Conservation (phyloP, 352 stramenopile genomes). For the Phytopythium chamaehyphon region DNA sequence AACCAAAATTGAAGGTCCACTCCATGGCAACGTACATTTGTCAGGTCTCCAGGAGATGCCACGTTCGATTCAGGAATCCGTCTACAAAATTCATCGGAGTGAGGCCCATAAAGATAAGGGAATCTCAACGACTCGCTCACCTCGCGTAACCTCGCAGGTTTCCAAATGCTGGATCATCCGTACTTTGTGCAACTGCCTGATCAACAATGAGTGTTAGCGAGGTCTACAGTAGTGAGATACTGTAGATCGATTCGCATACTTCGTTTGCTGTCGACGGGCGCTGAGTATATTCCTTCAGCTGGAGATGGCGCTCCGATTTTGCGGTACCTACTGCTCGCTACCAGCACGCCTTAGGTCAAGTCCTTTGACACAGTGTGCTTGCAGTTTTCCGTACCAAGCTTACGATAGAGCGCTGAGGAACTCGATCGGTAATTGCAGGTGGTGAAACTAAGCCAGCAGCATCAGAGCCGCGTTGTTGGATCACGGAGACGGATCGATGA, state of each 20-base stretch:
- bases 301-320: slow-evolving; percentile 3
- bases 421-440: not conserved
- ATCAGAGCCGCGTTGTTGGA: not conserved
- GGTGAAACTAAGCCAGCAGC: not conserved
- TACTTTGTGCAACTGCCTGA: too few species aligned
- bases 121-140: slow-evolving; percentile 23
- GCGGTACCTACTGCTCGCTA: not conserved
- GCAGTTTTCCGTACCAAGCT: not conserved
- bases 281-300: slow-evolving; percentile 11
- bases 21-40: not conserved
- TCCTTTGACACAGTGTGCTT: not conserved
- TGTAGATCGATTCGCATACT: slow-evolving; percentile 12
- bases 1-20: not conserved
- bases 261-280: slow-evolving; percentile 24
- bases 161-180: not conserved
- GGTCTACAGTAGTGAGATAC: not conserved
- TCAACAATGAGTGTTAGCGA: too few species aligned
- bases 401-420: not conserved
- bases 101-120: not conserved
- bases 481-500: slow-evolving; percentile 4
- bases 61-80: not conserved
- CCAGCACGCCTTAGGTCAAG: not conserved
- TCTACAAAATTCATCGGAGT: not conserved
- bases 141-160: slow-evolving; percentile 47
- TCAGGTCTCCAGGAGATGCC: not conserved